These are phyloP conservation scores for Aspergillus fructus DNA, from an alignment of 2,329 filamentous ascomycete genomes.

Conservation along the genomic window DNA sequence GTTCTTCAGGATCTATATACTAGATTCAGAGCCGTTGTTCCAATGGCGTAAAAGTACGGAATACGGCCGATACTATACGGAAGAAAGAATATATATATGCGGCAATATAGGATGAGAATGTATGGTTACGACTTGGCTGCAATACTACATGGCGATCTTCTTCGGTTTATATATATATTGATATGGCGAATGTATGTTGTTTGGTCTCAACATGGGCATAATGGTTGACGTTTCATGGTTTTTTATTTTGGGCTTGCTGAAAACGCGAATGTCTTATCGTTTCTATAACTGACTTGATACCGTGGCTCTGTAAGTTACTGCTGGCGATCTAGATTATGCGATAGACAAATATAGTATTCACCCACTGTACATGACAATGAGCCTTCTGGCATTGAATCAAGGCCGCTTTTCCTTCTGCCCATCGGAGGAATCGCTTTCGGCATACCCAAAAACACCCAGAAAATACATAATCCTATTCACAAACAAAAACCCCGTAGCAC, in stretches of 20 bases:
- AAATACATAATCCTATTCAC: constrained; percentile 59
- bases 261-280: not conserved
- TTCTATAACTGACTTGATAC: not conserved
- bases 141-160: not conserved
- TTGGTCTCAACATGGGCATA: not conserved
- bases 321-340: not conserved
- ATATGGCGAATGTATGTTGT: not conserved
- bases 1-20: constrained; percentile 30
- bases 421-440: constrained; percentile 49
- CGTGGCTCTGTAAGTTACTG: not conserved
- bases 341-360: not conserved
- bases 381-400: constrained; percentile 15
- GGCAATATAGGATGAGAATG: not conserved
- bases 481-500: constrained; percentile 61
- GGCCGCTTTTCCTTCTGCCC: constrained; percentile 39
- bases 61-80: not conserved
- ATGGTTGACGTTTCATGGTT: not conserved
- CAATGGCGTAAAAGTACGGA: not conserved
- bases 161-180: not conserved
- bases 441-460: constrained; percentile 57
- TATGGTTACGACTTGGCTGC: not conserved
- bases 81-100: not conserved
- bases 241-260: not conserved
- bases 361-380: not conserved
- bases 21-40: constrained; percentile 21